phyloP scores from a whole-genome alignment of 2,329 filamentous ascomycete species.

The Epichloe uncinata region DNA sequence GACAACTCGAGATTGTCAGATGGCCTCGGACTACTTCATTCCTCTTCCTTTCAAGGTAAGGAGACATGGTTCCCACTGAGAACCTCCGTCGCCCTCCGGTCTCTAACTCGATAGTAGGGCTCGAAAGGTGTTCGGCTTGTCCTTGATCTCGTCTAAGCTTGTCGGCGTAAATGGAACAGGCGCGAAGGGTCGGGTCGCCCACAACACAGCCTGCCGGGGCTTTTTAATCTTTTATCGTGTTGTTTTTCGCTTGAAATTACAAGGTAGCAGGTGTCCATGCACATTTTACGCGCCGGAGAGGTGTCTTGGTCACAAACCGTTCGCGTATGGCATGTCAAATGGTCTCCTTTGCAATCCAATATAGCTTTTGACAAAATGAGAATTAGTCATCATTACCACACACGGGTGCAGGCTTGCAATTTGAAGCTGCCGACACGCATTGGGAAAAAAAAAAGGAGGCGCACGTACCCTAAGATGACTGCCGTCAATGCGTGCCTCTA shows the following conservation, averaged over 20 bases:
- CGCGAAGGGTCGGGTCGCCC: neutral
- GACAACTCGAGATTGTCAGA: conserved; percentile 20
- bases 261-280: neutral
- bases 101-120: conserved; percentile 12
- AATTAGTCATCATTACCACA: neutral
- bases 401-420: too few species aligned
- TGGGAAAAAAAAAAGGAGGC: too few species aligned
- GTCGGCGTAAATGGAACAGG: neutral
- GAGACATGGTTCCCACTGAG: neutral
- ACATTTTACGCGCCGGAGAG: neutral
- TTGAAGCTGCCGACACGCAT: too few species aligned
- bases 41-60: conserved; percentile 24
- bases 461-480: too few species aligned
- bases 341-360: neutral
- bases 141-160: conserved; percentile 11
- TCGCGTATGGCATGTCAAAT: neutral
- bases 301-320: neutral
- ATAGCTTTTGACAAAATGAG: neutral
- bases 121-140: conserved; percentile 21
- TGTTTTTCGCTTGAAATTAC: too few species aligned
- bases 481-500: too few species aligned
- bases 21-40: conserved; percentile 26
- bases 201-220: neutral
- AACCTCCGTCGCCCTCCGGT: too few species aligned
- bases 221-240: too few species aligned